These are phyloP conservation scores for Acanthamoeba lenticulata DNA, from an alignment of 208 protist genomes.

Conservation along the genomic window DNA sequence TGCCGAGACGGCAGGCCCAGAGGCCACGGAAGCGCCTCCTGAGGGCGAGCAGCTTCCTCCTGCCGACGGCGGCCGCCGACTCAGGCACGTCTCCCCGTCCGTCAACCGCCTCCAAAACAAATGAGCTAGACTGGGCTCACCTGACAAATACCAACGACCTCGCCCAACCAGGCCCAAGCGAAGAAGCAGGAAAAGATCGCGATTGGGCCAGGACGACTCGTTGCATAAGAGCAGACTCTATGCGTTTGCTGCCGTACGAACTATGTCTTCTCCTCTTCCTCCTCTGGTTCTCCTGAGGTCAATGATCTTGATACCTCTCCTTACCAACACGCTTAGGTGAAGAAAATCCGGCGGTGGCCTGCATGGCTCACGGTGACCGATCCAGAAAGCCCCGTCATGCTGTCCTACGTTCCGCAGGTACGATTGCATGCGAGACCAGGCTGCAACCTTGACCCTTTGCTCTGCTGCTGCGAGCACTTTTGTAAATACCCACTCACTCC, in stretches of 20 bases:
- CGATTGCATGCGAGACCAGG: no score
- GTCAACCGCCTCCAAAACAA: no score
- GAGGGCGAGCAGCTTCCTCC: background rate
- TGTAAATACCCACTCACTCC: background rate
- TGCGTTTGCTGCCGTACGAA: background rate
- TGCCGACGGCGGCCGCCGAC: background rate
- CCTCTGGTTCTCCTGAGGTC: background rate
- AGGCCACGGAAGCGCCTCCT: background rate
- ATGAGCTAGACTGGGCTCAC: no score
- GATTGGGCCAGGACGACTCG: background rate
- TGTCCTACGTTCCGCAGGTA: slow-evolving; percentile 40
- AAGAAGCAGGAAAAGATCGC: background rate
- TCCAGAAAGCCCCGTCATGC: background rate
- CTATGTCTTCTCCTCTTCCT: background rate
- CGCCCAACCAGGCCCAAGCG: background rate
- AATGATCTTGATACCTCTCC: background rate
- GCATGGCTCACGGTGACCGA: slow-evolving; percentile 17
- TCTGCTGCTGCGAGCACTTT: no score
- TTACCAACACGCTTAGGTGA: background rate
- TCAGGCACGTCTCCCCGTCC: no score
- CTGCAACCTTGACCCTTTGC: no score
- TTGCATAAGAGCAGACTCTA: background rate
- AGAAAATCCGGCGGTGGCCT: slow-evolving; percentile 16
- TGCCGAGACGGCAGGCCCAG: background rate
- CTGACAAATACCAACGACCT: background rate